These are phyloP conservation scores for Cercophora sp. DNA, from an alignment of 495 filamentous ascomycete genomes.

Conservation along the genomic window DNA sequence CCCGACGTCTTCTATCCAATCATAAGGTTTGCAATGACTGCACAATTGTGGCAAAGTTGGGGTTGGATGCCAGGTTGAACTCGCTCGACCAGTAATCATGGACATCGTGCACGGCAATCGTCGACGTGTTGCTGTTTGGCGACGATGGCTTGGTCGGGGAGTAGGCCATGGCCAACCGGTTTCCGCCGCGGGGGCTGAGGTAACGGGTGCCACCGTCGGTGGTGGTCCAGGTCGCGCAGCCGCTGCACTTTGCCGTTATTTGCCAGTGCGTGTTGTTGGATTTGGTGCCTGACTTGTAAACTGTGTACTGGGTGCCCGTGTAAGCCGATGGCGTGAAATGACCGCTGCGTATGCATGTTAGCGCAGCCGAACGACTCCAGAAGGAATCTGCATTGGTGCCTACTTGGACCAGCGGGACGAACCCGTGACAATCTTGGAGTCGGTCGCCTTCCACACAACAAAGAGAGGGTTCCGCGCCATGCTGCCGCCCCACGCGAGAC, in stretches of 20 bases:
- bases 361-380: background rate
- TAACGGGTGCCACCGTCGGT: conserved; percentile 22
- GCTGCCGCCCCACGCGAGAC: conserved; percentile 39
- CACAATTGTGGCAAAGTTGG: conserved; percentile 1
- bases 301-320: conserved; percentile 26
- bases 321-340: conserved; percentile 31
- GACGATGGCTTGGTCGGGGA: conserved; percentile 27
- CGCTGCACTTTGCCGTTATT: conserved; percentile 38
- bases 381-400: conserved; percentile 8
- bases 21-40: background rate
- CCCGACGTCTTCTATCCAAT: too few relatives aligned
- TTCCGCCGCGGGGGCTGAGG: conserved; percentile 33
- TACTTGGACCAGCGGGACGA: conserved; percentile 38
- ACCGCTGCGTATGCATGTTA: conserved; percentile 22
- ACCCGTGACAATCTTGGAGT: conserved; percentile 19
- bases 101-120: conserved; percentile 36
- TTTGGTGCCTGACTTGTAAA: conserved; percentile 34
- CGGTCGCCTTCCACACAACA: conserved; percentile 31
- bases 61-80: background rate
- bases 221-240: conserved; percentile 36
- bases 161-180: conserved; percentile 44
- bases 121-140: conserved; percentile 28
- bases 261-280: conserved; percentile 45
- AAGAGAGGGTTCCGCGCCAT: conserved; percentile 41
- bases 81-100: conserved; percentile 35